Conservation (phyloP, 192 early-diverging fungal species). For the Obelidium mucronatum region DNA sequence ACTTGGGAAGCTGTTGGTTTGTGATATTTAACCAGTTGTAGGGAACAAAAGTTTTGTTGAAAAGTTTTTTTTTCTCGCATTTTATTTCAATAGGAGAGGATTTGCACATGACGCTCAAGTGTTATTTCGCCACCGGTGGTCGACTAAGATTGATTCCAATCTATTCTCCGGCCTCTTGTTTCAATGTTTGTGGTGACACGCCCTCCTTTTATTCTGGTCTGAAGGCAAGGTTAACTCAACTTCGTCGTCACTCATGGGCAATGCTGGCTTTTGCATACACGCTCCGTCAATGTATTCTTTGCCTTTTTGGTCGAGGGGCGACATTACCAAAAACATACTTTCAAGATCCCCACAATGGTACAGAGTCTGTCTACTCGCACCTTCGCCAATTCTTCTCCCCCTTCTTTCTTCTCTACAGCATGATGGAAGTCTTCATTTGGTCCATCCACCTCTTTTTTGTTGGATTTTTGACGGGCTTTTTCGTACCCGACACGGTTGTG, state of each 20-base stretch:
- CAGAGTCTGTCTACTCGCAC: neutral
- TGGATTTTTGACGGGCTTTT: neutral
- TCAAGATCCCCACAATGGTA: too few relatives aligned
- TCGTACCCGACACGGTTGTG: neutral
- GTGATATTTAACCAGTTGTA: neutral
- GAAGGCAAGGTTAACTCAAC: slow-evolving; percentile 62
- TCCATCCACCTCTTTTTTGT: neutral
- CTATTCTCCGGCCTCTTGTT: slow-evolving; percentile 63
- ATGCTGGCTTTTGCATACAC: slow-evolving; percentile 67
- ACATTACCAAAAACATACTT: neutral
- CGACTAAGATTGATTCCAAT: slow-evolving; percentile 57
- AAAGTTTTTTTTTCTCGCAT: neutral
- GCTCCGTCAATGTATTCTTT: slow-evolving; percentile 35
- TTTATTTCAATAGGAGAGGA: slow-evolving; percentile 39
- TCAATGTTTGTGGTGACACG: slow-evolving; percentile 42
- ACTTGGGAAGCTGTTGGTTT: slow-evolving; percentile 59
- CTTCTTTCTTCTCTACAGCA: neutral
- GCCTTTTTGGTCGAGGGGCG: slow-evolving; percentile 35
- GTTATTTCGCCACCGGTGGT: slow-evolving; percentile 65
- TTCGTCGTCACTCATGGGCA: slow-evolving; percentile 68
- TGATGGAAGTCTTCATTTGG: slow-evolving; percentile 3
- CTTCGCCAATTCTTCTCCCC: neutral
- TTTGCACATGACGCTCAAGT: slow-evolving; percentile 37
- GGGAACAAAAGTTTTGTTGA: too few relatives aligned
- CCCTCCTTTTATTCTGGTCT: slow-evolving; percentile 33